These are phyloP conservation scores for Monosporascus ibericus DNA, from an alignment of 2,329 filamentous ascomycete species.

Conservation along the genomic window DNA sequence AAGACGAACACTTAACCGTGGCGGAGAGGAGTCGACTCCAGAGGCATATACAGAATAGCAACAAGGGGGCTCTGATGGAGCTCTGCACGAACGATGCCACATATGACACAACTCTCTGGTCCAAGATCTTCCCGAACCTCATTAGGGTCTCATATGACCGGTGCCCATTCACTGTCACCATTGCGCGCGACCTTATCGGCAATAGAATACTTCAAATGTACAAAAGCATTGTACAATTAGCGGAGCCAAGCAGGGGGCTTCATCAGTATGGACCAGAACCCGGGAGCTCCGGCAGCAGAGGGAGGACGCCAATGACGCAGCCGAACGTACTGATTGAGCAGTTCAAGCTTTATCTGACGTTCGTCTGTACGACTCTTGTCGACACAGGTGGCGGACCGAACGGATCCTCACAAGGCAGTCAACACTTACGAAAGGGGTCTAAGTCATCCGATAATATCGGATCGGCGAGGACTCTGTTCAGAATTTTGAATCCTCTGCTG, in stretches of 20 bases:
- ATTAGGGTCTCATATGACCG: slow-evolving; percentile 85
- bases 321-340: slow-evolving; percentile 90
- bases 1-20: slow-evolving; percentile 84
- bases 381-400: slow-evolving; percentile 66
- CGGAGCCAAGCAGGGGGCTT: slow-evolving; percentile 62
- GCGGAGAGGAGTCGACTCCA: slow-evolving; percentile 90
- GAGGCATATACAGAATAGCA: slow-evolving; percentile 78
- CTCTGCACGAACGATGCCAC: slow-evolving; percentile 92
- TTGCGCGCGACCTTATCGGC: slow-evolving; percentile 88
- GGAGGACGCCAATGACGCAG: slow-evolving; percentile 60
- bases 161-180: slow-evolving; percentile 84
- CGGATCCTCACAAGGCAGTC: slow-evolving; percentile 48
- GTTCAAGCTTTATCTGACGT: slow-evolving; percentile 96
- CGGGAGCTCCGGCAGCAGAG: slow-evolving; percentile 44
- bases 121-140: slow-evolving; percentile 94
- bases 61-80: slow-evolving; percentile 83
- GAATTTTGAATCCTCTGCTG: slow-evolving; percentile 82
- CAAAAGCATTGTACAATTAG: slow-evolving; percentile 70
- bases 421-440: slow-evolving; percentile 79
- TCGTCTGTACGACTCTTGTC: slow-evolving; percentile 91
- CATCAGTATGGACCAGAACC: slow-evolving; percentile 54
- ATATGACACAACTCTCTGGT: slow-evolving; percentile 93
- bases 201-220: slow-evolving; percentile 92
- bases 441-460: slow-evolving; percentile 72
- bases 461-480: slow-evolving; percentile 83